Conservation (phyloP, 129 eudicot species). For the Centella asiatica region DNA sequence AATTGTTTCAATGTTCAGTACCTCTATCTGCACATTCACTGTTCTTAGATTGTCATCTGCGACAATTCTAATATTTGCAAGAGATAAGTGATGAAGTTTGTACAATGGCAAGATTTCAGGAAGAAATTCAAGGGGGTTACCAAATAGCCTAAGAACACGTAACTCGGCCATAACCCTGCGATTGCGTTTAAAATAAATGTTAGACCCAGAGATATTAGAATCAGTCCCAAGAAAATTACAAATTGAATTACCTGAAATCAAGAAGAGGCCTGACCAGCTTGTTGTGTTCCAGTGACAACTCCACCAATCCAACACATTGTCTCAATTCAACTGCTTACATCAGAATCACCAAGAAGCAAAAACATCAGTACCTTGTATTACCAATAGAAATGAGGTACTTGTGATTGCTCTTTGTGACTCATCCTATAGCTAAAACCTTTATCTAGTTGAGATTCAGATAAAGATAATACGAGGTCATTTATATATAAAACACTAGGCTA, state of each 20-base stretch:
- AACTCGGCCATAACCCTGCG: conserved; percentile 91
- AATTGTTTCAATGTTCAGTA: conserved; percentile 16
- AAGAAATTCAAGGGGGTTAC: conserved; percentile 95
- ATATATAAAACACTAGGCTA: too few species aligned
- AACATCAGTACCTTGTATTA: background rate
- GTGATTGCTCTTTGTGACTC: conserved; percentile 2
- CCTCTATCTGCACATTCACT: conserved; percentile 98
- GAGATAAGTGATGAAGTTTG: conserved; percentile 91
- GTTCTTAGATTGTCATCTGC: conserved; percentile 84
- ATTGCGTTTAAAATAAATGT: conserved; percentile 16
- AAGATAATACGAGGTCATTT: conserved; percentile 2
- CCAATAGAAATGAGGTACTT: background rate
- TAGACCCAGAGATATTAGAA: conserved; percentile 7
- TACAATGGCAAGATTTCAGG: conserved; percentile 92
- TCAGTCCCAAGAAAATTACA: conserved; percentile 5
- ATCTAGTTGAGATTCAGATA: conserved; percentile 1
- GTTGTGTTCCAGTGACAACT: conserved; percentile 95
- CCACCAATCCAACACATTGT: conserved; percentile 87
- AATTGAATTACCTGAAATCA: conserved; percentile 75
- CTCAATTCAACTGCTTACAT: conserved; percentile 70
- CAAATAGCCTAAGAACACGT: conserved; percentile 83
- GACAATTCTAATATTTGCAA: conserved; percentile 93
- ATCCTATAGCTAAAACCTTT: background rate
- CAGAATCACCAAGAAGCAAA: conserved; percentile 9
- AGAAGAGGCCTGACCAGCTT: conserved; percentile 95